Evolutionary conservation across 208 protist species (phyloP).

Genomic region (Leishmania arabica): DNA sequence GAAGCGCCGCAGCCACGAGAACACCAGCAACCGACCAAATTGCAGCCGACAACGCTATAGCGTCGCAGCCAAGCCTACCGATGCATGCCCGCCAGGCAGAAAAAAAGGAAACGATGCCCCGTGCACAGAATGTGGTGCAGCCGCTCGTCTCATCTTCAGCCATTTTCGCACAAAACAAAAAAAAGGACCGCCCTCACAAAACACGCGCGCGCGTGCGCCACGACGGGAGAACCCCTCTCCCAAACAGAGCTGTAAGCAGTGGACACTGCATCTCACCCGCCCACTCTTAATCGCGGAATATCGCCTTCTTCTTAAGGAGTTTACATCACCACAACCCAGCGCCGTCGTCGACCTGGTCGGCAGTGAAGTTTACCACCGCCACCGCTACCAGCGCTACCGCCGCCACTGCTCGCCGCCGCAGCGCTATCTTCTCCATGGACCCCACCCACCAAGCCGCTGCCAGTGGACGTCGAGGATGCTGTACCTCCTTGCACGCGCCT

Average conservation of each 20-base stretch:
- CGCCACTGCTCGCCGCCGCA: neutral
- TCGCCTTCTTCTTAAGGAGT: neutral
- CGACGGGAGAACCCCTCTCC: neutral
- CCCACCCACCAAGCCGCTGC: neutral
- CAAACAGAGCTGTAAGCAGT: neutral
- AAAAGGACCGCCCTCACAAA: neutral
- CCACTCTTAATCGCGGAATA: neutral
- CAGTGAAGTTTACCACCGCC: conserved; percentile 8
- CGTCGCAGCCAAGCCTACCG: neutral
- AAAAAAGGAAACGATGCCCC: neutral
- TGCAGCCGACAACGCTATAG: neutral
- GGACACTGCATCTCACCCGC: neutral
- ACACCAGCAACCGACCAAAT: neutral
- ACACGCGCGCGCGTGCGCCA: neutral
- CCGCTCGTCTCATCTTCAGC: neutral
- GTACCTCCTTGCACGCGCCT: neutral
- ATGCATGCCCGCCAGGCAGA: neutral
- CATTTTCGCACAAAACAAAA: neutral
- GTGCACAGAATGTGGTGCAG: neutral
- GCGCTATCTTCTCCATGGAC: neutral
- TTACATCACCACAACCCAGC: neutral
- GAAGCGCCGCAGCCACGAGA: neutral
- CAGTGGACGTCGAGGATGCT: neutral
- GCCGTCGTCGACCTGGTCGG: conserved; percentile 15
- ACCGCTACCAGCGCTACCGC: neutral